Evolutionary conservation across 371 early-diverging fungal genomes (phyloP).

Genomic region (Mortierella polycephala): DNA sequence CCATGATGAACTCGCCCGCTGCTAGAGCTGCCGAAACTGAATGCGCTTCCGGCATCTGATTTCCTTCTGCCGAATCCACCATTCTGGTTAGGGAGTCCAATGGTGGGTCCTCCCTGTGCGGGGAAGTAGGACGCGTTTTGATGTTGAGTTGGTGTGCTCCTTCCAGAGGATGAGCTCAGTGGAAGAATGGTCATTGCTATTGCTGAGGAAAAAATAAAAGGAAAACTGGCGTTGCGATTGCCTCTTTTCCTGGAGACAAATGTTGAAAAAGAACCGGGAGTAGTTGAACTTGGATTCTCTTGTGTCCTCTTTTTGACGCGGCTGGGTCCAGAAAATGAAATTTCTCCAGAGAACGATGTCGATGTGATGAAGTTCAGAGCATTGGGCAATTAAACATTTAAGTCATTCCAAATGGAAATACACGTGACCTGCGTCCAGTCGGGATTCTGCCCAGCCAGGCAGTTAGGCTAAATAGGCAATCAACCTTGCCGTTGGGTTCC

Average conservation of each 20-base stretch:
- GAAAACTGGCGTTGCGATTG: background rate
- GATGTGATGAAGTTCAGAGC: too few species aligned
- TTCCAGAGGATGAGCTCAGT: conserved; percentile 39
- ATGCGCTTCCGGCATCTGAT: conserved; percentile 24
- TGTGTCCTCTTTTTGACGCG: background rate
- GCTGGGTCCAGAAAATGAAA: too few species aligned
- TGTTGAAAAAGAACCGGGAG: background rate
- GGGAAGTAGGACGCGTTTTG: conserved; percentile 34
- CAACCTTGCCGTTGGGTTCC: too few species aligned
- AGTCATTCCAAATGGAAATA: too few species aligned
- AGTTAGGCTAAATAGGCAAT: too few species aligned
- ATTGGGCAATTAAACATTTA: too few species aligned
- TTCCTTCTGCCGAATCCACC: conserved; percentile 25
- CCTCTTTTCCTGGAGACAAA: background rate
- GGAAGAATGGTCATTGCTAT: conserved; percentile 44
- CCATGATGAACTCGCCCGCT: conserved; percentile 18
- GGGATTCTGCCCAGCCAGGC: too few species aligned
- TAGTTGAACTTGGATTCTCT: background rate
- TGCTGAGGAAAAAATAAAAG: background rate
- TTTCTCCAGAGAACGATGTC: too few species aligned
- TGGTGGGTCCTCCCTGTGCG: conserved; percentile 32
- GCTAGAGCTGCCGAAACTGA: conserved; percentile 21
- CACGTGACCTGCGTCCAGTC: too few species aligned
- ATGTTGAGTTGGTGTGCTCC: conserved; percentile 31
- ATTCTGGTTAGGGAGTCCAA: conserved; percentile 31